Evolutionary conservation across 139 green algal species (phyloP).

Genomic region (Limnomonas spitsbergensis): DNA sequence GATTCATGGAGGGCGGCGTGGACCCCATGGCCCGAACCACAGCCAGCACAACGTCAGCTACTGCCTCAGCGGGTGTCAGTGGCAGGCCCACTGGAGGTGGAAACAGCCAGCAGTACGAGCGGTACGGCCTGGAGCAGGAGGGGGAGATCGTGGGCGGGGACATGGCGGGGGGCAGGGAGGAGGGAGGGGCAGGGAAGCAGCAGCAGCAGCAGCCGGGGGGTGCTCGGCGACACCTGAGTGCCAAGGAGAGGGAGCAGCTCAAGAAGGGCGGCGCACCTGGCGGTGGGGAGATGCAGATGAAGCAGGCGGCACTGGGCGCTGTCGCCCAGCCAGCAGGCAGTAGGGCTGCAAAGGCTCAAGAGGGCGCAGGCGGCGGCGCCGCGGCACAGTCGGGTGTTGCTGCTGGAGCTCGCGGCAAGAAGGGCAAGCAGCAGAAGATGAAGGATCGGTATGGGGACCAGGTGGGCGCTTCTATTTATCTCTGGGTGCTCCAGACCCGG

Average conservation of each 20-base stretch:
- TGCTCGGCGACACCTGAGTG: conserved; percentile 57
- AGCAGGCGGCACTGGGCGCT: not conserved
- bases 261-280: conserved; percentile 44
- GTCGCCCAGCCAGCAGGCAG: not conserved
- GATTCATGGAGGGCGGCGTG: conserved; percentile 36
- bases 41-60: not conserved
- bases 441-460: conserved; percentile 84
- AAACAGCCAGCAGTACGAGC: conserved; percentile 11
- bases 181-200: not conserved
- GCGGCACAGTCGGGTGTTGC: conserved; percentile 22
- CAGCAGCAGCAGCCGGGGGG: conserved; percentile 15
- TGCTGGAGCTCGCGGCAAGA: conserved; percentile 68
- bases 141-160: not conserved
- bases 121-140: conserved; percentile 37
- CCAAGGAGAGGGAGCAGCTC: conserved; percentile 56
- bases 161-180: not conserved
- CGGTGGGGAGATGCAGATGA: conserved; percentile 14
- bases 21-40: not conserved
- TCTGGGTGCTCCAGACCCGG: not conserved
- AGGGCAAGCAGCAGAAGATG: conserved; percentile 63
- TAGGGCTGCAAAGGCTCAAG: not conserved
- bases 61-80: not conserved
- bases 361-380: conserved; percentile 12
- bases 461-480: conserved; percentile 21
- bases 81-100: too few species aligned